Evolutionary conservation across 768 basidiomycete species (phyloP).

Genomic region (Coprinopsis strossmayeri): DNA sequence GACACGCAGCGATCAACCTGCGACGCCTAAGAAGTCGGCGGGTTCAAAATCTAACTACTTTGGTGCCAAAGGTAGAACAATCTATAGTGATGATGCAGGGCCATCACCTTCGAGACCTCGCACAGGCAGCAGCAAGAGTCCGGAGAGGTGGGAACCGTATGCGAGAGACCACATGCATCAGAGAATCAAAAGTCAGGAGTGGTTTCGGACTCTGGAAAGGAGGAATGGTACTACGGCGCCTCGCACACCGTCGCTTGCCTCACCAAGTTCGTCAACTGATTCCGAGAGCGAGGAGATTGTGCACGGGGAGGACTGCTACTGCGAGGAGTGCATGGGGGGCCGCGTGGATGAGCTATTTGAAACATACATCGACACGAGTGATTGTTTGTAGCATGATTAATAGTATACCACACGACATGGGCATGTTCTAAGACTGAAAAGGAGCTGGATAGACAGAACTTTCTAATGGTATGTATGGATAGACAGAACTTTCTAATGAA

Average conservation of each 20-base stretch:
- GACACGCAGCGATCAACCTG: background rate
- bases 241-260: background rate
- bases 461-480: too few relatives aligned
- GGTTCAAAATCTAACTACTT: background rate
- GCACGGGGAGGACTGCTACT: background rate
- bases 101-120: background rate
- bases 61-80: conserved; percentile 4
- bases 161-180: too few relatives aligned
- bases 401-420: background rate
- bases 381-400: background rate
- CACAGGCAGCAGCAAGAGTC: background rate
- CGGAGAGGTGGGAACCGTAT: background rate
- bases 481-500: too few relatives aligned
- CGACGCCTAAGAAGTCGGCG: background rate
- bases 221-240: background rate
- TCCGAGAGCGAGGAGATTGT: background rate
- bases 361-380: background rate
- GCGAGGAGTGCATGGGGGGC: background rate
- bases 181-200: background rate
- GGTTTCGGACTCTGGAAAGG: conserved; percentile 3
- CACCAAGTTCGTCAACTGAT: background rate
- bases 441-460: too few relatives aligned
- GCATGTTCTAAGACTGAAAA: too few relatives aligned
- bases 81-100: conserved; percentile 1
- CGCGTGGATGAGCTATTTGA: background rate